Base-by-base conservation (phyloP, 352 stramenopile species). In the Phytophthora ramorum region DNA sequence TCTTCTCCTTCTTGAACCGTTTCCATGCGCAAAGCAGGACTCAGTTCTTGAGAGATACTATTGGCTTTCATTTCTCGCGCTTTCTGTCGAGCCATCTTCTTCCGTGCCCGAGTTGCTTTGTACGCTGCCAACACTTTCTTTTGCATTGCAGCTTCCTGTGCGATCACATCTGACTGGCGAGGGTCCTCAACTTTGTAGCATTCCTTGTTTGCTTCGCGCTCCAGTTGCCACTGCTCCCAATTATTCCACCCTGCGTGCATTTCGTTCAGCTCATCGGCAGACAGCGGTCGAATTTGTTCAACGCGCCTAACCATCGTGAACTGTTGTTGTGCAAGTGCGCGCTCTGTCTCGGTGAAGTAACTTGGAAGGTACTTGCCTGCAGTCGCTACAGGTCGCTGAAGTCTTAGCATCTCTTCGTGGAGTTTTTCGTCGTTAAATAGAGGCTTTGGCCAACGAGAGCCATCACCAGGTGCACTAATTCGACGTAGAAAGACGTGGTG, bases 71-170 rank as follows among this genome's bases (percentile, higher is more conserved):
- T 53, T 55, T 93, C 85, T 12, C 76, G 69, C 4, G 74, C 77
- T 26, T 86, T 86, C 28, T 85, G 81, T 6, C 72, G 75, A 60
- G 89, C 85, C 34, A 86, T 66, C 38, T 85, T 90, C 58, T 88
- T 89, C 16, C 74, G 68, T 32, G 78, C 78, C 0, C 85, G 78
- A 8, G 81, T 73, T 7, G 84, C 79, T 43, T 93, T 93, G 68
- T 80, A 89, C 24, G 83, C 81, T 8, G 73, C 80, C 40, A 91
- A 9, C 1, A 95, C 79, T 58, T 91, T 89, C 63, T 85, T 87
- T 49, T 91, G 79, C 70, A 93, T 74, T 2, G 69, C 66, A 2
- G 49, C 30, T 54, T 90, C 77, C 32, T 83, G 77, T 7, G 76
- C 81, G 20, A 90, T 60, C 20, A 69, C 63, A 19, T 92, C 81